These are phyloP conservation scores for Mycena vitilis DNA, from an alignment of 768 basidiomycete species.

Conservation along the genomic window DNA sequence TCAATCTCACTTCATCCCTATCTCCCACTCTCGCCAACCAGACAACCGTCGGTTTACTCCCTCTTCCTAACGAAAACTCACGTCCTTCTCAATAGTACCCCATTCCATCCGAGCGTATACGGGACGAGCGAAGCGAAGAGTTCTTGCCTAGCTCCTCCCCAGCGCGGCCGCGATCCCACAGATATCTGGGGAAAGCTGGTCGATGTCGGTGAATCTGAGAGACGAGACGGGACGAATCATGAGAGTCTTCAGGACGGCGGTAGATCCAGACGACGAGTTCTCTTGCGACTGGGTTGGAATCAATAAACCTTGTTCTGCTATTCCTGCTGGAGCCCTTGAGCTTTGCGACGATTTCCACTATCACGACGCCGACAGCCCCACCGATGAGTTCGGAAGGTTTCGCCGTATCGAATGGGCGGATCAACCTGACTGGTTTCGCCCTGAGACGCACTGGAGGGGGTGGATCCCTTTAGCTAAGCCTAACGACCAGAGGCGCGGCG, in stretches of 20 bases:
- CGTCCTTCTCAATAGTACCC: too few relatives aligned
- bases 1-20: too few relatives aligned
- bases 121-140: neutral
- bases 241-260: neutral
- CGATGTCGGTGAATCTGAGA: neutral
- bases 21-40: too few relatives aligned
- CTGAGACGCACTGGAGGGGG: neutral
- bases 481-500: neutral
- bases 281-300: neutral
- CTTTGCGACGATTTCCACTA: neutral
- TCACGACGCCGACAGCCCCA: neutral
- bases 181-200: conserved; percentile 1
- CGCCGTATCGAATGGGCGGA: neutral
- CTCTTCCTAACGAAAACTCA: too few relatives aligned
- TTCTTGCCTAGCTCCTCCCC: neutral
- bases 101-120: too few relatives aligned
- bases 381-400: neutral
- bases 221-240: neutral
- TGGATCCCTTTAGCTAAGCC: neutral
- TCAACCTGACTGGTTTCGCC: neutral
- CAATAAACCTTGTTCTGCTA: neutral
- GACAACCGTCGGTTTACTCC: too few relatives aligned
- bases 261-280: neutral
- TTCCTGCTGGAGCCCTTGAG: neutral
- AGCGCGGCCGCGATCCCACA: neutral